Conservation (phyloP, 1,139 yeast genomes). For the Sugiyamaella xylanicola region DNA sequence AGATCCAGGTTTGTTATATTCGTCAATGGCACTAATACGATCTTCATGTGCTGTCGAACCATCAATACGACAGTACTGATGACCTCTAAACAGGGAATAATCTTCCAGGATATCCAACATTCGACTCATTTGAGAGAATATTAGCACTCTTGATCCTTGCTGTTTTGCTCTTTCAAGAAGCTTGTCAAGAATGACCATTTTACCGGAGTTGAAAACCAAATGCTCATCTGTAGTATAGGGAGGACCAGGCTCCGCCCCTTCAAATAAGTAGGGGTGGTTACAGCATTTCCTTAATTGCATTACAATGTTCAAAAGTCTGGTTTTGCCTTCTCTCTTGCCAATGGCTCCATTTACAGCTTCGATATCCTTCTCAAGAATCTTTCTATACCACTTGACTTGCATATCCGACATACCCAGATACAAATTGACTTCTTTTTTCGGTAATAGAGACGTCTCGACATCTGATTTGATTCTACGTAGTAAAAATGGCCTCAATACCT, state of each 20-base stretch:
- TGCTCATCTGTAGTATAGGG: constrained; percentile 97
- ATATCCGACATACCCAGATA: constrained; percentile 93
- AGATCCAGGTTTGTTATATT: constrained; percentile 79
- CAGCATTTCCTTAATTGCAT: constrained; percentile 98
- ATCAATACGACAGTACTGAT: constrained; percentile 88
- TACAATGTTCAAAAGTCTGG: constrained; percentile 85
- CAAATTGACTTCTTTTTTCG: constrained; percentile 85
- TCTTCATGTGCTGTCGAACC: constrained; percentile 96
- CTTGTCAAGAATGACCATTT: constrained; percentile 86
- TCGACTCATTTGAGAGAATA: constrained; percentile 95
- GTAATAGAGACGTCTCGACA: constrained; percentile 86
- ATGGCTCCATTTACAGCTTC: constrained; percentile 95
- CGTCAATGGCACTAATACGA: constrained; percentile 89
- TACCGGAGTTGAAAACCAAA: constrained; percentile 81
- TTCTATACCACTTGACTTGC: constrained; percentile 92
- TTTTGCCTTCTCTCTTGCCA: constrained; percentile 81
- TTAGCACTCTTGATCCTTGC: constrained; percentile 86
- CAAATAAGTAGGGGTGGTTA: constrained; percentile 94
- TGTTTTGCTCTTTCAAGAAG: constrained; percentile 68
- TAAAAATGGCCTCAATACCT: constrained; percentile 82
- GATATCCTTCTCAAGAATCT: constrained; percentile 84
- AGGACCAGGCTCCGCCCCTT: constrained; percentile 99
- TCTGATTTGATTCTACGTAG: constrained; percentile 89
- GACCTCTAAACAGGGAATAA: constrained; percentile 81
- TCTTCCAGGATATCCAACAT: constrained; percentile 90